Conservation (phyloP, 352 stramenopile species). For the Poterioochromonas sp. region DNA sequence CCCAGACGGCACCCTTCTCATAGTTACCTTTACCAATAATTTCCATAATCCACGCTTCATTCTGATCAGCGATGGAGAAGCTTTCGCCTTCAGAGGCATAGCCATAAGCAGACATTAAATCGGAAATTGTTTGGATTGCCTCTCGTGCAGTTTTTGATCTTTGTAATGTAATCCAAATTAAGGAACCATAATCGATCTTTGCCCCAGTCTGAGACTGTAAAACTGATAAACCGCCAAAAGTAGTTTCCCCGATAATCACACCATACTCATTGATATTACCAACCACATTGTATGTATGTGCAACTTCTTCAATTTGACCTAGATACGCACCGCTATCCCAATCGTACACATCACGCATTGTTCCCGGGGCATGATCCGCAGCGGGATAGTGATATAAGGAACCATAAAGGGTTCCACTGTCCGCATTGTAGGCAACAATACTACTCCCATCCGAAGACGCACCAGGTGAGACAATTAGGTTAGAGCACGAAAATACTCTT, state of each 20-base stretch:
- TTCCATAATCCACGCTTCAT: constrained; percentile 61
- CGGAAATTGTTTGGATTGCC: constrained; percentile 51
- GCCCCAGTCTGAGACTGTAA: constrained; percentile 40
- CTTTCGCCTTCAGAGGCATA: constrained; percentile 52
- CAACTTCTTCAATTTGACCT: constrained; percentile 48
- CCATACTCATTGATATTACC: constrained; percentile 56
- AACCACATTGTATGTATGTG: constrained; percentile 54
- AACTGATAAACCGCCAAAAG: constrained; percentile 50
- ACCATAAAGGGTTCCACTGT: constrained; percentile 48
- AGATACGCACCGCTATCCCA: constrained; percentile 53
- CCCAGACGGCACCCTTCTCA: constrained; percentile 52
- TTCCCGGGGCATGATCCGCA: constrained; percentile 26
- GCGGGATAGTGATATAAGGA: constrained; percentile 52
- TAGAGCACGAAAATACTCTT: constrained; percentile 50
- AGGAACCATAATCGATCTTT: constrained; percentile 55
- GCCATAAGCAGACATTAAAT: constrained; percentile 51
- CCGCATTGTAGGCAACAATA: constrained; percentile 56
- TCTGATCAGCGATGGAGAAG: constrained; percentile 52
- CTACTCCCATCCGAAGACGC: constrained; percentile 46
- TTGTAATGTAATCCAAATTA: constrained; percentile 59
- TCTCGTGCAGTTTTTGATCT: constrained; percentile 47
- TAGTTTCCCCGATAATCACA: constrained; percentile 56
- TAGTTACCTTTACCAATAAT: constrained; percentile 51
- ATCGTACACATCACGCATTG: constrained; percentile 45
- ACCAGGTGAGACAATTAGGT: constrained; percentile 51